These are phyloP conservation scores for Rhododendron ovatum DNA, from an alignment of 148 eudicot species.

Conservation along the genomic window DNA sequence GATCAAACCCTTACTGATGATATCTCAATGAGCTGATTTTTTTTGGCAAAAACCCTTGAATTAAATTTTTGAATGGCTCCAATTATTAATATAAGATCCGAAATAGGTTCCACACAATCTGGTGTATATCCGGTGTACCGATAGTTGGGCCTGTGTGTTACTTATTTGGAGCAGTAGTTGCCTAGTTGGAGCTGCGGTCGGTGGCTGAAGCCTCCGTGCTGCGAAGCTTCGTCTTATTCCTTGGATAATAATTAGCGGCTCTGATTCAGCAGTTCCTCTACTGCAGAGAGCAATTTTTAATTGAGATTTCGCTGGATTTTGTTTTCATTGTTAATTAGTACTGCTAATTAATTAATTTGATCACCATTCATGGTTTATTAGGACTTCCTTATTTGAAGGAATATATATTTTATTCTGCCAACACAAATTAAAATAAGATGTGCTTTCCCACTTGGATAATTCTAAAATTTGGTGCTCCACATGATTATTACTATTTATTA, in stretches of 20 bases:
- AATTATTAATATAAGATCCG: no score
- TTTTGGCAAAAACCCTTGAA: no score
- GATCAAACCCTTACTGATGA: no score
- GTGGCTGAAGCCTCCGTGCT: conserved; percentile 10
- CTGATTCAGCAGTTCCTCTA: not conserved
- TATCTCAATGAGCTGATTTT: no score
- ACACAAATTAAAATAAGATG: not conserved
- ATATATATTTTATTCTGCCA: not conserved
- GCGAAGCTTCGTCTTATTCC: conserved; percentile 17
- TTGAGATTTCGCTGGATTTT: not conserved
- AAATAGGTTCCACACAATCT: no score
- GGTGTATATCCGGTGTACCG: no score
- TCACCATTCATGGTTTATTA: not conserved
- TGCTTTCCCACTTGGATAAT: not conserved
- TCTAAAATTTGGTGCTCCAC: not conserved
- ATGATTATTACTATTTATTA: not conserved
- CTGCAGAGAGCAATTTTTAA: not conserved
- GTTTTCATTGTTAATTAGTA: not conserved
- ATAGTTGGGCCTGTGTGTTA: not conserved
- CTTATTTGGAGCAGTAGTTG: not conserved
- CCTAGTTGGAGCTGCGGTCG: conserved; percentile 11
- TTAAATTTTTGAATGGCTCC: no score
- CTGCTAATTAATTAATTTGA: not conserved
- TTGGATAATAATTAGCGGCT: not conserved
- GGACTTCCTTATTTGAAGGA: not conserved